phyloP scores from a whole-genome alignment of 2,329 filamentous ascomycete genomes.

The Chaetomium globosum region DNA sequence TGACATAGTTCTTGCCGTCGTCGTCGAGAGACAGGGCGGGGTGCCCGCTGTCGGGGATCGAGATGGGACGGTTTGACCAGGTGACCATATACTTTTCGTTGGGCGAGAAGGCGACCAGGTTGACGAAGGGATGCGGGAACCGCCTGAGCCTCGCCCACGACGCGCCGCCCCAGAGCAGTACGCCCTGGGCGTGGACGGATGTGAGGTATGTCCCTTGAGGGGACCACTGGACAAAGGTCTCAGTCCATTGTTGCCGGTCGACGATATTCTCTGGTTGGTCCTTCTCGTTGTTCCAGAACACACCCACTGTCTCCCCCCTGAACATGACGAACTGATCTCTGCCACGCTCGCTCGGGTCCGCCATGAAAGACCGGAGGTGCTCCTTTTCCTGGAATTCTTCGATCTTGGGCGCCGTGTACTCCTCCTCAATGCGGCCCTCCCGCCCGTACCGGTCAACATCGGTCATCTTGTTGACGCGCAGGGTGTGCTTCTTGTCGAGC shows the following conservation, averaged over 20 bases:
- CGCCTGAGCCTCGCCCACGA: constrained; percentile 89
- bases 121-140: constrained; percentile 93
- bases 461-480: constrained; percentile 96
- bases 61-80: constrained; percentile 93
- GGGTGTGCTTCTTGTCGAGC: constrained; percentile 94
- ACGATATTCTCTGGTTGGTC: constrained; percentile 85
- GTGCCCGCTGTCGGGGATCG: constrained; percentile 85
- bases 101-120: constrained; percentile 94
- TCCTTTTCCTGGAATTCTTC: constrained; percentile 89
- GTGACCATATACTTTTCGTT: constrained; percentile 91
- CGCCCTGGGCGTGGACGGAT: constrained; percentile 92
- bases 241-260: constrained; percentile 94
- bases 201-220: constrained; percentile 91
- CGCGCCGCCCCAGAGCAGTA: constrained; percentile 92
- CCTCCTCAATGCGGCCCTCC: constrained; percentile 89
- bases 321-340: constrained; percentile 97
- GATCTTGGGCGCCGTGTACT: constrained; percentile 80
- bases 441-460: constrained; percentile 96
- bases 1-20: constrained; percentile 98
- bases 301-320: constrained; percentile 85
- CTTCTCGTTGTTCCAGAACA: constrained; percentile 98
- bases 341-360: constrained; percentile 75
- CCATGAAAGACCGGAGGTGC: constrained; percentile 90
- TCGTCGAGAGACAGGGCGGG: constrained; percentile 85
- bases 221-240: constrained; percentile 97